Conservation (phyloP, 192 early-diverging fungal species). For the Umbelopsis sp. region DNA sequence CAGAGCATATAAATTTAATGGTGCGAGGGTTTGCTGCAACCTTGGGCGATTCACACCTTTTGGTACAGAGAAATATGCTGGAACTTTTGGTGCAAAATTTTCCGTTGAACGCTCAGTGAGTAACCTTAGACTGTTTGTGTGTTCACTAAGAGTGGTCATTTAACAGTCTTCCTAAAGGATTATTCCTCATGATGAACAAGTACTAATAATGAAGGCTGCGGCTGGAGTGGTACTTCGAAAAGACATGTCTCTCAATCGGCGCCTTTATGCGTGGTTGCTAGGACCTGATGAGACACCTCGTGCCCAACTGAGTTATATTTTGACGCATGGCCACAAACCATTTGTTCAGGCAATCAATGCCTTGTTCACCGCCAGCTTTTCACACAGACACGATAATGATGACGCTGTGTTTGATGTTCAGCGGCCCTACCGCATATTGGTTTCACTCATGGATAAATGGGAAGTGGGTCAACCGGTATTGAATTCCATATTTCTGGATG, state of each 20-base stretch:
- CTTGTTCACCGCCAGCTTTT: conserved; percentile 40
- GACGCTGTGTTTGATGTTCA: conserved; percentile 47
- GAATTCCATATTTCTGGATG: conserved; percentile 70
- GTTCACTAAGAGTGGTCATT: background rate
- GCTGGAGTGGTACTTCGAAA: conserved; percentile 80
- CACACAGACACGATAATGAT: background rate
- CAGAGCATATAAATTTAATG: conserved; percentile 67
- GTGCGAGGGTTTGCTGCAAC: conserved; percentile 75
- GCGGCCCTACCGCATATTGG: conserved; percentile 77
- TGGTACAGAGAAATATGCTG: conserved; percentile 84
- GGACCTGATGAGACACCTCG: conserved; percentile 44
- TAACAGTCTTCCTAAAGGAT: conserved; percentile 40
- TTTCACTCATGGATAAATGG: conserved; percentile 85
- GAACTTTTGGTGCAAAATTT: conserved; percentile 81
- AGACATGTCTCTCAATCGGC: conserved; percentile 92
- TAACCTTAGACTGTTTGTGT: background rate
- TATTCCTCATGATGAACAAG: conserved; percentile 67
- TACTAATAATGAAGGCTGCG: conserved; percentile 71
- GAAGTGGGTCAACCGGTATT: conserved; percentile 81
- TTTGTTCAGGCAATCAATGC: conserved; percentile 60
- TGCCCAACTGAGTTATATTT: conserved; percentile 56
- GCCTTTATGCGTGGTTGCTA: conserved; percentile 91
- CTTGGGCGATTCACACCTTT: conserved; percentile 69
- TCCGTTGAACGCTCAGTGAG: conserved; percentile 59
- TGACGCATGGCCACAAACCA: conserved; percentile 51